Conservation (phyloP, 306 rosid genomes). For the Lablab purpureus region DNA sequence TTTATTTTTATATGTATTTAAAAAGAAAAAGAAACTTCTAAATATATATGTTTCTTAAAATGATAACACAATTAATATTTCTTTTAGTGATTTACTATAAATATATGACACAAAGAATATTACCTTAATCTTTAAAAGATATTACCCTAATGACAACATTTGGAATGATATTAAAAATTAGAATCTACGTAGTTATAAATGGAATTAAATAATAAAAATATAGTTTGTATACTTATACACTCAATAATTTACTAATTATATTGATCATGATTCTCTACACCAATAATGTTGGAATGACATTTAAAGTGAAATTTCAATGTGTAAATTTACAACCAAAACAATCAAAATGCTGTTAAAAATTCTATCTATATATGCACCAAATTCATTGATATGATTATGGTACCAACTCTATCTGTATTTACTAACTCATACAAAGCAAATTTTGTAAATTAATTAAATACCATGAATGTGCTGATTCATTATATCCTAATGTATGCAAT, state of each 20-base stretch:
- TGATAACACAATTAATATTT: background rate
- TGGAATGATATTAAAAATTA: background rate
- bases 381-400: background rate
- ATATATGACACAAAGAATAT: background rate
- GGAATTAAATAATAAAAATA: no score
- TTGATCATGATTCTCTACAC: no score
- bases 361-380: background rate
- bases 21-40: background rate
- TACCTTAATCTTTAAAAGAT: background rate
- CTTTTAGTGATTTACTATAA: background rate
- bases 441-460: background rate
- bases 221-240: background rate
- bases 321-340: no score
- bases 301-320: background rate
- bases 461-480: background rate
- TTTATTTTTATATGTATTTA: background rate
- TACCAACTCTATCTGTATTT: background rate
- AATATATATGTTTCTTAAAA: background rate
- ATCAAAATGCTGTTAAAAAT: background rate
- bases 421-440: no score
- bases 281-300: no score
- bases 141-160: no score
- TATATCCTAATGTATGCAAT: background rate
- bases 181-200: no score
- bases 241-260: background rate